Evolutionary conservation across 441 rosid species (phyloP), one percentile per base, ranked within the genome.

Genomic region (Corymbia citriodora): DNA sequence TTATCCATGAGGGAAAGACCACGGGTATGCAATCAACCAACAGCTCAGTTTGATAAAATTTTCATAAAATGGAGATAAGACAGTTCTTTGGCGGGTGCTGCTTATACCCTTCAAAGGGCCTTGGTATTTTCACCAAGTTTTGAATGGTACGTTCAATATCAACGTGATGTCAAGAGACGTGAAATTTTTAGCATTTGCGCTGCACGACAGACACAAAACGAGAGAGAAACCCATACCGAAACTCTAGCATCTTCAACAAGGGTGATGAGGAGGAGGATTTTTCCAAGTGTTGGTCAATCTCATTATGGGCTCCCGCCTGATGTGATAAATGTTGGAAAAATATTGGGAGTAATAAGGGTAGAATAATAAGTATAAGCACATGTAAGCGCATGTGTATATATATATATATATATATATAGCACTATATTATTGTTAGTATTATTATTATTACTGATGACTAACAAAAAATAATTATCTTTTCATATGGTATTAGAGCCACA

Each of bases 241-340:
- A 96, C 95, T 48, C 99, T 96, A 93, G 96, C 96, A 92, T 96
- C 97, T 74, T 98, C 99, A 9, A 96, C 99, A 8, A 98, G 95
- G 88, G 97, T 96, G 68, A 97, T 98, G 63, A 98, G 98, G 53
- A 99, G 99, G 63, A 98, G 94, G 88, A 97, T 95, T 93, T 96
- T 94, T 40, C 45, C 94, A 98, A 94, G 91, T 96, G 97, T 16
- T 95, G 96, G 92, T 98, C 99, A 49, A 98, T 97, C 96, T 98
- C 99, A 88, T 92, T 92, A 90, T 98, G 99, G 50, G 99, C 98
- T 91, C 45, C 5, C 94, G 95, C n/a, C 98, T 90, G 87, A 98
- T 96, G 92, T 98, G 99, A 55, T 97, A 95, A 53, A 98, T 40
- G 6, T 40, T 40, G 45, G 45, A 40, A 40, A 40, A 40, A 40